These are phyloP conservation scores for Pseudogymnoascus verrucosus DNA, from an alignment of 2,329 filamentous ascomycete genomes.

Conservation along the genomic window DNA sequence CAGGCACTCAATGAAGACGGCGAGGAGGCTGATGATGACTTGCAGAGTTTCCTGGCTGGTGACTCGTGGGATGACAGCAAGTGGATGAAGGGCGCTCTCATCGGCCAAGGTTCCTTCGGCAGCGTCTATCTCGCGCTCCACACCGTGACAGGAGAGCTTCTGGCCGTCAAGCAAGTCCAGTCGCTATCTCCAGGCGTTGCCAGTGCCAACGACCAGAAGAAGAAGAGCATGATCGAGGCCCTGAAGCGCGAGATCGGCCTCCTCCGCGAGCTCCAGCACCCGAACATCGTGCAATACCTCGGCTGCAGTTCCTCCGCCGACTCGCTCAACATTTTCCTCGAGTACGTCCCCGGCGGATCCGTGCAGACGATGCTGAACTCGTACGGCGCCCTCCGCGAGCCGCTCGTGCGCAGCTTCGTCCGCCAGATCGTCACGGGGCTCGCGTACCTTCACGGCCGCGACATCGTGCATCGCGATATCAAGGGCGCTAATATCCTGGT, in stretches of 20 bases:
- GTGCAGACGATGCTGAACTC: slow-evolving; percentile 98
- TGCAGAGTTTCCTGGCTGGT: slow-evolving; percentile 81
- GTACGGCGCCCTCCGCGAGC: slow-evolving; percentile 89
- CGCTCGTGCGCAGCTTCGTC: slow-evolving; percentile 91
- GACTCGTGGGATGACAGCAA: slow-evolving; percentile 96
- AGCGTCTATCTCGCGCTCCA: slow-evolving; percentile 92
- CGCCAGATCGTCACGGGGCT: slow-evolving; percentile 89
- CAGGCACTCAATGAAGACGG: slow-evolving; percentile 83
- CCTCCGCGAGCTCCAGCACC: slow-evolving; percentile 85
- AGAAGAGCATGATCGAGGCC: slow-evolving; percentile 97
- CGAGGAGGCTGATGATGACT: slow-evolving; percentile 82
- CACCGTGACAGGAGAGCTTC: slow-evolving; percentile 90
- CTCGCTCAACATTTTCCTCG: slow-evolving; percentile 97
- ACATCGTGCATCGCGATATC: slow-evolving; percentile 98
- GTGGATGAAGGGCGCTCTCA: slow-evolving; percentile 98
- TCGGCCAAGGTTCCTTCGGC: slow-evolving; percentile 94
- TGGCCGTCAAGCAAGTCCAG: slow-evolving; percentile 98
- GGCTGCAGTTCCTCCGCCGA: slow-evolving; percentile 87
- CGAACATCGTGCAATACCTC: slow-evolving; percentile 97
- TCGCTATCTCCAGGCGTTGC: slow-evolving; percentile 70
- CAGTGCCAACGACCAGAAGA: slow-evolving; percentile 77
- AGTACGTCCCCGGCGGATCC: slow-evolving; percentile 95
- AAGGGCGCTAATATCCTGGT: slow-evolving; percentile 98
- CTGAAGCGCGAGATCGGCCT: slow-evolving; percentile 94
- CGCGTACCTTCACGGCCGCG: slow-evolving; percentile 84